phyloP scores from a whole-genome alignment of 495 filamentous ascomycete species.

The Schizothecium vesticola region DNA sequence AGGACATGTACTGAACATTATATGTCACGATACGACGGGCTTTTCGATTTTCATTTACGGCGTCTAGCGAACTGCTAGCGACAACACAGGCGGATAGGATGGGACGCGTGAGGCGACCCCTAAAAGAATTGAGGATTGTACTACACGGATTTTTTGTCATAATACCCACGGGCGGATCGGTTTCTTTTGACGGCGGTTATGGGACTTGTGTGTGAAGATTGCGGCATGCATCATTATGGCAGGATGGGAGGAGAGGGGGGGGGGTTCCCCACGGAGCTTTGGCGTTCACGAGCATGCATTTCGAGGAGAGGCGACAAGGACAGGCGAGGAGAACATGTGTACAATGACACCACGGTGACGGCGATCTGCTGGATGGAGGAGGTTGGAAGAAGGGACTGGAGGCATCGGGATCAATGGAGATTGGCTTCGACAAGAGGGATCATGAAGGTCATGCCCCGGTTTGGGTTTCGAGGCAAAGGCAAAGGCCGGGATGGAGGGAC shows the following conservation, averaged over 20 bases:
- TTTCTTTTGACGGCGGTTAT: not conserved
- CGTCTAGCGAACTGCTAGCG: not conserved
- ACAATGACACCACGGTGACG: not conserved
- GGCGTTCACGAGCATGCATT: not conserved
- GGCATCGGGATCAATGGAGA: not conserved
- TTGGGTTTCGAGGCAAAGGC: not conserved
- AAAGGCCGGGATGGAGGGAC: no score
- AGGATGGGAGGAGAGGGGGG: no score
- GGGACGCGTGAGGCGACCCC: not conserved
- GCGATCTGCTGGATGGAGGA: not conserved
- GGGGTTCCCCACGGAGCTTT: not conserved
- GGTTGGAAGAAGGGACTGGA: not conserved
- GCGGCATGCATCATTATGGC: not conserved
- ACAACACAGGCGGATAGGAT: not conserved
- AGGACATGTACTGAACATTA: not conserved
- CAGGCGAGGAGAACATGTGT: not conserved
- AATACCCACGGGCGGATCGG: not conserved
- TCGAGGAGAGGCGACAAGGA: not conserved
- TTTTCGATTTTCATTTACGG: not conserved
- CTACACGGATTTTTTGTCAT: not conserved
- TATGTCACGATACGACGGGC: not conserved
- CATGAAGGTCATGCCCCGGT: not conserved
- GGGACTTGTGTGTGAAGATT: not conserved
- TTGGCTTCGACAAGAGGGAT: not conserved
- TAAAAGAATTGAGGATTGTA: not conserved